phyloP scores from a whole-genome alignment of 768 basidiomycete genomes.

The Candolleomyces aberdarensis region DNA sequence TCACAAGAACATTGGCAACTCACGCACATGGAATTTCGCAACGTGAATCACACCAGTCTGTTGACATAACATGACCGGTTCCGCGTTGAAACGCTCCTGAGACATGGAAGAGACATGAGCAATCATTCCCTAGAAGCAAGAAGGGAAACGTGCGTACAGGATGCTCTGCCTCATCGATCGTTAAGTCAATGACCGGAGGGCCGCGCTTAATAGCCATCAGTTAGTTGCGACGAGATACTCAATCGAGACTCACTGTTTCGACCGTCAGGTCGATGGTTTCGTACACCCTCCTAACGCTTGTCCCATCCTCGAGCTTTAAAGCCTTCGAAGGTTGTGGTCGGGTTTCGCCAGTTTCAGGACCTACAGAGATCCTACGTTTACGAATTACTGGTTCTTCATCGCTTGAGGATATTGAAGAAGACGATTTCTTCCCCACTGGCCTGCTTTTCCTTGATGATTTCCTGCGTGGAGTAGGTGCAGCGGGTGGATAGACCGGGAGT shows the following conservation, averaged over 20 bases:
- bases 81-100: too few relatives aligned
- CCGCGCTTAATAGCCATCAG: neutral
- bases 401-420: too few relatives aligned
- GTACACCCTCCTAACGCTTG: neutral
- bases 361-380: neutral
- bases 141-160: too few relatives aligned
- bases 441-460: too few relatives aligned
- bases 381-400: neutral
- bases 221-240: too few relatives aligned
- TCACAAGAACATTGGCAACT: neutral
- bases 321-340: neutral
- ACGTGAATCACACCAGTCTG: neutral
- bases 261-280: neutral
- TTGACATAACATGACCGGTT: neutral
- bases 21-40: neutral
- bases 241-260: neutral
- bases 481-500: too few relatives aligned
- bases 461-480: too few relatives aligned
- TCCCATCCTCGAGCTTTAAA: neutral
- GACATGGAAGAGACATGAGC: too few relatives aligned
- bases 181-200: neutral
- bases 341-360: too few relatives aligned
- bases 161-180: neutral
- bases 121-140: too few relatives aligned
- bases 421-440: too few relatives aligned